Base-by-base conservation (phyloP, 2,329 filamentous ascomycete genomes). In the Didymella arachidicola region DNA sequence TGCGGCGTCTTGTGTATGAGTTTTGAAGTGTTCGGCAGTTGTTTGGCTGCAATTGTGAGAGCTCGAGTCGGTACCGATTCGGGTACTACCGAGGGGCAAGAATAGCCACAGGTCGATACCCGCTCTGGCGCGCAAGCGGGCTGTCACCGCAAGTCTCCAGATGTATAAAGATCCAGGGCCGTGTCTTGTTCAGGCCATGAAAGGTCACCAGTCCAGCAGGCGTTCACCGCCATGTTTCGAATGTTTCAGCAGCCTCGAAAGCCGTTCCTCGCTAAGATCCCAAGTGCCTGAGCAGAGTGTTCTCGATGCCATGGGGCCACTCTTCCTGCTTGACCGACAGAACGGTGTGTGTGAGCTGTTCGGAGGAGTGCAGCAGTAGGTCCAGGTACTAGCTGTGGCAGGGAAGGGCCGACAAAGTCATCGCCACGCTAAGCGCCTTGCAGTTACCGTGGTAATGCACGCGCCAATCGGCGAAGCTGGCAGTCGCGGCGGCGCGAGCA, bases 261-360 rank as follows among this genome's bases (percentile, higher is more conserved):
- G 36, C 16, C 30, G 26, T 29, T 38, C 44, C 27, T 59, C 30
- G 32, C 56, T 49, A 53, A 49, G 25, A 26, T 41, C 25, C 34
- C 48, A 53, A 39, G 47, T 39, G 50, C 49, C 47, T 34, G 22
- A 27, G 39, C 26, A 50, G 44, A 16, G 11, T 38, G 56, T 59
- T 59, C 56, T 59, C 56, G 56, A 50, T 50, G 50, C 56, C 42
- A 46, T 38, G 56, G 56, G 34, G 27, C 56, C 51, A 46, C 32
- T 50, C 18, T 50, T 46, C 46, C 53, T 34, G 25, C 25, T 34
- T 47, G 56, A 51, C 50, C 45, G 56, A 59, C 45, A 53, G 44
- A 49, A 59, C 32, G 56, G 56, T 48, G 51, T 46, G 56, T 58
- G 56, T 59, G 56, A 59, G 56, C 45, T 59, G 51, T 54, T 38